Evolutionary conservation across 2,329 filamentous ascomycete species (phyloP).

Genomic region (Aspergillus vadensis): DNA sequence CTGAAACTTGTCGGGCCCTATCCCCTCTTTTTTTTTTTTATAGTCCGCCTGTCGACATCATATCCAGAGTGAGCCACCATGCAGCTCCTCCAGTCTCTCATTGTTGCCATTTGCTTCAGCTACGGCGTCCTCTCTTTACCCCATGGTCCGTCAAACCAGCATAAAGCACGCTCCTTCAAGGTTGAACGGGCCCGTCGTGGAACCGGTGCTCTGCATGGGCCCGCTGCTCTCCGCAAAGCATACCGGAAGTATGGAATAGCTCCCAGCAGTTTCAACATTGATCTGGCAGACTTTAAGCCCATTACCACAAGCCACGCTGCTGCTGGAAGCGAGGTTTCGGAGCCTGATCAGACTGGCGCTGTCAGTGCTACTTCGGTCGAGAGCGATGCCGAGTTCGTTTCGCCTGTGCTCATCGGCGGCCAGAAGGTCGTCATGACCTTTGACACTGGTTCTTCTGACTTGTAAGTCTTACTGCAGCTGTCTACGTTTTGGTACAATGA

Average conservation of each 20-base stretch:
- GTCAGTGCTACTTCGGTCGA: conserved; percentile 66
- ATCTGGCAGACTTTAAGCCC: conserved; percentile 39
- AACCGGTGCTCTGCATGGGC: conserved; percentile 61
- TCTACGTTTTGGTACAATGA: not conserved
- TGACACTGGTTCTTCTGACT: conserved; percentile 74
- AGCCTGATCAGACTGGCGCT: conserved; percentile 50
- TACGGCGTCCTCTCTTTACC: conserved; percentile 38
- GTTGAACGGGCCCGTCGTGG: conserved; percentile 60
- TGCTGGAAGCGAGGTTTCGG: conserved; percentile 29
- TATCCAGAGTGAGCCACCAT: conserved; percentile 21
- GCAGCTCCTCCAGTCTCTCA: conserved; percentile 31
- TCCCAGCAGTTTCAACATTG: conserved; percentile 43
- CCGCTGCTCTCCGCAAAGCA: conserved; percentile 63
- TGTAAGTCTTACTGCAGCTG: conserved; percentile 50
- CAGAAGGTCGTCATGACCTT: conserved; percentile 71
- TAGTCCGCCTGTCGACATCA: not conserved
- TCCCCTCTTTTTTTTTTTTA: conserved; percentile 14
- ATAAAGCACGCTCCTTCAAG: conserved; percentile 56
- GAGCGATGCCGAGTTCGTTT: conserved; percentile 70
- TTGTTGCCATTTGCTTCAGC: conserved; percentile 34
- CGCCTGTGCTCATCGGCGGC: conserved; percentile 68
- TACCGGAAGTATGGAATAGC: conserved; percentile 68
- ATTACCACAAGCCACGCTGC: conserved; percentile 28
- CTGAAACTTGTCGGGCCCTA: conserved; percentile 1
- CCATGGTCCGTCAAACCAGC: conserved; percentile 22